Evolutionary conservation across 768 basidiomycete species (phyloP).

Genomic region (Obba rivulosa): DNA sequence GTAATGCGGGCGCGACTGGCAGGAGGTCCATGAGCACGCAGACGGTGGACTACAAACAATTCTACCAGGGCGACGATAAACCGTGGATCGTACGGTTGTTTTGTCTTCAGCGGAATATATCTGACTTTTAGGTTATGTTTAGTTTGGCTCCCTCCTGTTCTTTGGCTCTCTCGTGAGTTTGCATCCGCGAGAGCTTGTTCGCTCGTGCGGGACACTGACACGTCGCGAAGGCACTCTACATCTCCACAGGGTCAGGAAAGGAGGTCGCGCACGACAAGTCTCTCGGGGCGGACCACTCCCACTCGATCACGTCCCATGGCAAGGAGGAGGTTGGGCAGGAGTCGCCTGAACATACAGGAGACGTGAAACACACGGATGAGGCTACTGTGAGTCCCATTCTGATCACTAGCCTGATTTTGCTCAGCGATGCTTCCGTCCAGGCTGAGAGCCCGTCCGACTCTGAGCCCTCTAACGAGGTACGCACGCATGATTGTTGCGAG

Average conservation of each 20-base stretch:
- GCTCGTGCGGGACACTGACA: neutral
- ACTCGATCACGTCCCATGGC: slow-evolving; percentile 4
- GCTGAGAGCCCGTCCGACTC: slow-evolving; percentile 2
- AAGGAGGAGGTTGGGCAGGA: slow-evolving; percentile 8
- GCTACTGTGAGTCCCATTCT: slow-evolving; percentile 4
- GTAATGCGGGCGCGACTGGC: slow-evolving; percentile 6
- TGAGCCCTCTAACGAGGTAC: neutral
- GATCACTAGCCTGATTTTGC: neutral
- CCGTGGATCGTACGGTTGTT: slow-evolving; percentile 17
- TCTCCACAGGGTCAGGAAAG: too few species aligned
- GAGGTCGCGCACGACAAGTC: slow-evolving; percentile 1
- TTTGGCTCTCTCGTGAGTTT: slow-evolving; percentile 19
- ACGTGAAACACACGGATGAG: slow-evolving; percentile 1
- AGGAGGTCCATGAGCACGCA: slow-evolving; percentile 17
- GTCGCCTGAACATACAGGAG: neutral
- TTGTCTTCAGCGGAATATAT: neutral
- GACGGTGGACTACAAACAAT: too few species aligned
- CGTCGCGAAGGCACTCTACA: too few species aligned
- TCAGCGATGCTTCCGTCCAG: neutral
- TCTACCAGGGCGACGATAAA: slow-evolving; percentile 11
- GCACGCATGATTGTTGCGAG: neutral
- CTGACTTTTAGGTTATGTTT: neutral
- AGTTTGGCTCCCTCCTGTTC: slow-evolving; percentile 22
- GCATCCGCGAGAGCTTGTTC: neutral
- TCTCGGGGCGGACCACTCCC: neutral